These are phyloP conservation scores for Auricularia heimuer DNA, from an alignment of 768 basidiomycete species.

Conservation along the genomic window DNA sequence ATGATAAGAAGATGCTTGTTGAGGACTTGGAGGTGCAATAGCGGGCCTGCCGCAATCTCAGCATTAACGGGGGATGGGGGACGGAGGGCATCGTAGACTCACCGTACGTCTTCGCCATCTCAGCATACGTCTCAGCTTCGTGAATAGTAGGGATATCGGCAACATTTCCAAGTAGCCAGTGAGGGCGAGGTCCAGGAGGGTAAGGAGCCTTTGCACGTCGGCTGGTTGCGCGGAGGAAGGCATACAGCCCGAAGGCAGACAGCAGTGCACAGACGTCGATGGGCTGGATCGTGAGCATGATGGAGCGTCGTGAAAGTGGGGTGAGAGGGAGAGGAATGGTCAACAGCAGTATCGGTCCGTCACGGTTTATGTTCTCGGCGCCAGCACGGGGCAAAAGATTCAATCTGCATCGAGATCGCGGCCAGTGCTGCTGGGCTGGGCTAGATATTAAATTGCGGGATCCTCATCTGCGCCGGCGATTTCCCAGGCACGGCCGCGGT, in stretches of 20 bases:
- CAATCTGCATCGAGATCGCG: too few species aligned
- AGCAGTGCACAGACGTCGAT: background rate
- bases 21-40: background rate
- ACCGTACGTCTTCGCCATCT: background rate
- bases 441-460: too few species aligned
- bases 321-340: too few species aligned
- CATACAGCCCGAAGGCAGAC: background rate
- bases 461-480: too few species aligned
- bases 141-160: background rate
- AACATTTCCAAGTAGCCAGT: background rate
- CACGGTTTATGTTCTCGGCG: too few species aligned
- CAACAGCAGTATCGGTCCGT: too few species aligned
- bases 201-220: background rate
- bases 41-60: background rate
- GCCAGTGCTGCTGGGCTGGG: too few species aligned
- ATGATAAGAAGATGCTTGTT: constrained; percentile 16
- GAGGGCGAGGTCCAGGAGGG: background rate
- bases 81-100: too few species aligned
- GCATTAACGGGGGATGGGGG: too few species aligned
- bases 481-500: too few species aligned
- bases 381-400: too few species aligned
- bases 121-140: background rate
- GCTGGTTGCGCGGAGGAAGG: background rate
- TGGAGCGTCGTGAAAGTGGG: too few species aligned
- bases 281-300: background rate